These are phyloP conservation scores for Fusarium haematococcum DNA, from an alignment of 2,329 filamentous ascomycete species.

Conservation along the genomic window DNA sequence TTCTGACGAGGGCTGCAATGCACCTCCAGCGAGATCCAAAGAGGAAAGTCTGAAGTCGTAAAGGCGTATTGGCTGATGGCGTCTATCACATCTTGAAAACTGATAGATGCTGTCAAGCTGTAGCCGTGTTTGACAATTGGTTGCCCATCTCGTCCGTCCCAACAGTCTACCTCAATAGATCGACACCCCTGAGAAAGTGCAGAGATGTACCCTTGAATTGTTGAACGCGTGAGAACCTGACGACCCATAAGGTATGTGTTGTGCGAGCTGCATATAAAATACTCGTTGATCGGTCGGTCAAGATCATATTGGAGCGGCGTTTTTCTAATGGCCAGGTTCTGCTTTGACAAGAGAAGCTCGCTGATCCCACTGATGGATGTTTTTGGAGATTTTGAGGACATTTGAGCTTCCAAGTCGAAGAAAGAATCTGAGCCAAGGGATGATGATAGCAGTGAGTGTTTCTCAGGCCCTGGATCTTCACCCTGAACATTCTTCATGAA, in stretches of 20 bases:
- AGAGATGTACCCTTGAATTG: slow-evolving; percentile 12
- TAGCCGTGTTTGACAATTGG: slow-evolving; percentile 30
- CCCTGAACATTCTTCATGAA: neutral
- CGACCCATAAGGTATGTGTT: slow-evolving; percentile 29
- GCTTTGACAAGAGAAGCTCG: neutral
- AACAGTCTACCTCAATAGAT: slow-evolving; percentile 24
- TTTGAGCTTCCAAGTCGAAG: neutral
- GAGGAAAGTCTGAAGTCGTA: slow-evolving; percentile 8
- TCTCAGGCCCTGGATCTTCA: accelerated
- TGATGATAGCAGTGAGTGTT: accelerated
- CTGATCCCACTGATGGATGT: accelerated
- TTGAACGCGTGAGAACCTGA: slow-evolving; percentile 18
- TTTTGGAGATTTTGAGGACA: accelerated
- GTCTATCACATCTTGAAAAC: slow-evolving; percentile 4
- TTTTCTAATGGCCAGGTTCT: neutral
- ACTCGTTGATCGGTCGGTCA: slow-evolving; percentile 19
- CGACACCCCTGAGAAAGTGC: slow-evolving; percentile 15
- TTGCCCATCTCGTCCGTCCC: slow-evolving; percentile 24
- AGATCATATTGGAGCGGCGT: accelerated
- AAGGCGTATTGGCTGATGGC: slow-evolving; percentile 12
- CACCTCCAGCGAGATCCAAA: slow-evolving; percentile 23
- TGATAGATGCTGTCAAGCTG: slow-evolving; percentile 20
- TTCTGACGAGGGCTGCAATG: slow-evolving; percentile 10
- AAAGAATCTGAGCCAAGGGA: neutral
- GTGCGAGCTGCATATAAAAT: slow-evolving; percentile 29